phyloP scores from a whole-genome alignment of 2,329 filamentous ascomycete genomes.

The Dactylellina sp. region DNA sequence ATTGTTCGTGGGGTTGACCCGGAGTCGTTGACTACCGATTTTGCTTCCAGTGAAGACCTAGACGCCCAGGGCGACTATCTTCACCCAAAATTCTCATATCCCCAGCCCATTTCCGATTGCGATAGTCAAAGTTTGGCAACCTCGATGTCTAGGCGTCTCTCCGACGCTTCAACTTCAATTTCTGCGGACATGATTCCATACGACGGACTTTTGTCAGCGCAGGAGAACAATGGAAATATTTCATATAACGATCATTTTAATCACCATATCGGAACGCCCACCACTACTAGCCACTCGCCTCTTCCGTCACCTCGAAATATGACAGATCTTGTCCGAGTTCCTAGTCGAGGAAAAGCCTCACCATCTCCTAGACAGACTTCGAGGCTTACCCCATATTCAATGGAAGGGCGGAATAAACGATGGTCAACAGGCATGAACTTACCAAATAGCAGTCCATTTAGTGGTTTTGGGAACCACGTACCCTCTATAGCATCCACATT shows the following conservation, averaged over 20 bases:
- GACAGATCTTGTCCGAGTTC: constrained; percentile 64
- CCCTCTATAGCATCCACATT: constrained; percentile 72
- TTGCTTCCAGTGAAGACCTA: constrained; percentile 35
- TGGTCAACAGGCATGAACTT: constrained; percentile 76
- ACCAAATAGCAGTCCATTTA: constrained; percentile 71
- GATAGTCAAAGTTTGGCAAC: constrained; percentile 58
- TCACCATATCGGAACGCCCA: constrained; percentile 21
- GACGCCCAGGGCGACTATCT: constrained; percentile 46
- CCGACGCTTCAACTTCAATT: constrained; percentile 58
- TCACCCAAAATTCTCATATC: constrained; percentile 55
- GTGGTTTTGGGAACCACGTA: constrained; percentile 70
- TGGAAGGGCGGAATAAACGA: constrained; percentile 77
- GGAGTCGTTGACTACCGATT: constrained; percentile 40
- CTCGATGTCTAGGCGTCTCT: constrained; percentile 58
- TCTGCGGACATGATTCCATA: constrained; percentile 56
- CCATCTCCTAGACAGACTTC: constrained; percentile 71
- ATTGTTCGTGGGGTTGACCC: constrained; percentile 54
- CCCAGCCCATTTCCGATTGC: constrained; percentile 49
- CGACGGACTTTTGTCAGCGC: constrained; percentile 54
- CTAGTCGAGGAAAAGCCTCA: constrained; percentile 76
- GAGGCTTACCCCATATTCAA: constrained; percentile 76
- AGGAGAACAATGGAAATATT: constrained; percentile 31
- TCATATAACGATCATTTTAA: constrained; percentile 38
- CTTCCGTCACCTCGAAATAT: constrained; percentile 74
- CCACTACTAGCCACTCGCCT: constrained; percentile 73